These are phyloP conservation scores for Gomphus sp. DNA, from an alignment of 1,284 basidiomycete species.

Conservation along the genomic window DNA sequence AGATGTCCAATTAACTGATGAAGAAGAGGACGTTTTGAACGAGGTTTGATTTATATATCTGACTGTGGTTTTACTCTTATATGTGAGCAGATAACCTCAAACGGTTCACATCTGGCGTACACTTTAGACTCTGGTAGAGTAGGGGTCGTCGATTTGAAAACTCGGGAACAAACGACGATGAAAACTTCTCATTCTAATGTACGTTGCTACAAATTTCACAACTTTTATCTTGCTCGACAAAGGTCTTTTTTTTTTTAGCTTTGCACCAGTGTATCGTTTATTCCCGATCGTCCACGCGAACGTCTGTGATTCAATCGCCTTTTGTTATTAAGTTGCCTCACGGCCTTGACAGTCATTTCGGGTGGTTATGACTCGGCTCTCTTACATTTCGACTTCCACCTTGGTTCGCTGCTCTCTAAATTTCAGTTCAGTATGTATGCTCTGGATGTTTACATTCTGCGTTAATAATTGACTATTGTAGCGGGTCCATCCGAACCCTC, in stretches of 20 bases:
- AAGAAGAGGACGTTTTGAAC: conserved; percentile 54
- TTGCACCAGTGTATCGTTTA: conserved; percentile 56
- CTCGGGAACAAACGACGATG: conserved; percentile 41
- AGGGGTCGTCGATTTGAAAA: conserved; percentile 52
- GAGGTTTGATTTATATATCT: conserved; percentile 39
- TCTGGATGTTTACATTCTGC: conserved; percentile 2
- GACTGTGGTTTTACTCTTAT: neutral
- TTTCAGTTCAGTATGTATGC: conserved; percentile 44
- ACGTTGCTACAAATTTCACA: conserved; percentile 16
- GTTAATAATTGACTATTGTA: neutral
- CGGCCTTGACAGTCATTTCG: conserved; percentile 39
- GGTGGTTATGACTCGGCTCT: conserved; percentile 66
- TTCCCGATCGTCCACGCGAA: conserved; percentile 59
- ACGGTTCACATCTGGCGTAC: conserved; percentile 41
- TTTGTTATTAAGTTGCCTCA: neutral
- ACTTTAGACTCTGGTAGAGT: conserved; percentile 59
- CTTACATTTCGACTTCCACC: conserved; percentile 55
- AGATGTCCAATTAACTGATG: conserved; percentile 35
- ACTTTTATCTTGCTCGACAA: neutral
- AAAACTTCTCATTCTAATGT: conserved; percentile 55
- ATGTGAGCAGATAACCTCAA: conserved; percentile 1
- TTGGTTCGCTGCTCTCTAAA: conserved; percentile 48
- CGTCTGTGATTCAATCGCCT: conserved; percentile 14
- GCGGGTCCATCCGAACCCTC: conserved; percentile 32
- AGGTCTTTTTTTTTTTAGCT: conserved; percentile 33